Evolutionary conservation across 805 yeast species (phyloP), one percentile per base, ranked within the genome.

Genomic region (Isabelozyma gotoi): DNA sequence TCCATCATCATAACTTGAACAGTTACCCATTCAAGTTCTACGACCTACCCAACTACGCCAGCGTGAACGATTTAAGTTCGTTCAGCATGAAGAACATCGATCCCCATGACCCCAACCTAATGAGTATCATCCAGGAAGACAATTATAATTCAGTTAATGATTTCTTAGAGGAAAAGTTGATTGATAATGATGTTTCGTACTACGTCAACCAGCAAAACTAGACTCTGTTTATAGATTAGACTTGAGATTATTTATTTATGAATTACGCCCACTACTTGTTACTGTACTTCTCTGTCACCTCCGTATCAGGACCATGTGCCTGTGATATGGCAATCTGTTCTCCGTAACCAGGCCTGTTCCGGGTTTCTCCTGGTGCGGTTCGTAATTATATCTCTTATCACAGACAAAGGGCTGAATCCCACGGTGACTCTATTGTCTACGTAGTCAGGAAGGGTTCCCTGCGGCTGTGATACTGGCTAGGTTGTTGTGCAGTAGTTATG

Each of bases 141-240:
- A 64, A 67, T 45, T 69, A 69, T 51, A 68, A 68, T 49, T 60
- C 60, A 57, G 64, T 69, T 35, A 69, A 65, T 18, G 75, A 69
- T 49, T 64, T 68, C 40, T 55, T 69, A 40, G 73, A 67, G 47
- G 75, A 69, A 45, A 68, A 65, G 47, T 54, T 69, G 41, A 56
- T 68, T 45, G 62, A 59, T 50, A 68, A 69, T 50, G 73, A 68
- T 48, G 51, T 68, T 24, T 57, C 53, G 40, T 69, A 69, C 51
- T 69, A 69, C 33, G 33, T 31, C 14, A 33, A 33, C 19, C 19
- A 33, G 15, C 36, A 33, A 31, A 31, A 31, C 27, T 7, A 21
- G 7, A 21, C 27, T 21, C 27, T 21, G 27, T 31, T 31, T 31
- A 34, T 17, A 34, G 21, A 32, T 2, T 32, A 14, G 15, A 32